Evolutionary conservation across 345 rosid species (phyloP).

Genomic region (Populus tremula): DNA sequence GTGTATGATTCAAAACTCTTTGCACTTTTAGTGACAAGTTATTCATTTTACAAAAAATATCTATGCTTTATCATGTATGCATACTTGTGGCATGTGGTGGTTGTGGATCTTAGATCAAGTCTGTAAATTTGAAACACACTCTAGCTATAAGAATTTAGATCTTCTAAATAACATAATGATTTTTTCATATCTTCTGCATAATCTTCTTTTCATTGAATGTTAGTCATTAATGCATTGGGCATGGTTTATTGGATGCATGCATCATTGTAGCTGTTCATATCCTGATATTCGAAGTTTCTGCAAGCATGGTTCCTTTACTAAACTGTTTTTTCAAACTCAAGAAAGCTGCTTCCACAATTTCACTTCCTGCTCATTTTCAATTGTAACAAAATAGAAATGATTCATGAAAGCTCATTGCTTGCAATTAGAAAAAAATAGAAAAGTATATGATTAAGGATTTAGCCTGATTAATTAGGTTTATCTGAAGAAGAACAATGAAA

Average conservation of each 20-base stretch:
- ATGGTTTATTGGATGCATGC: not conserved
- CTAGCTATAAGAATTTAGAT: not conserved
- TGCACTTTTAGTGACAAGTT: not conserved
- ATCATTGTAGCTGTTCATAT: not conserved
- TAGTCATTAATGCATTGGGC: not conserved
- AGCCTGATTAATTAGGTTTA: not conserved
- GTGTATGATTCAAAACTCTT: slow-evolving; percentile 55
- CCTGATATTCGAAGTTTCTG: slow-evolving; percentile 1
- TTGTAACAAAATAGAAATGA: not conserved
- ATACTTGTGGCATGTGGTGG: not conserved
- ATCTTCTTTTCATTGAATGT: not conserved
- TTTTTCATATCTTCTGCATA: not conserved
- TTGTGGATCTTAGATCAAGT: not conserved
- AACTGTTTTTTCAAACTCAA: not conserved
- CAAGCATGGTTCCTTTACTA: not conserved
- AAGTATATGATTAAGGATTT: not conserved
- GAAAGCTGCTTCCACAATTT: not conserved
- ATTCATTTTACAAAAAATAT: no score
- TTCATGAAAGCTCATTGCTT: not conserved
- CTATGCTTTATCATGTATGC: not conserved
- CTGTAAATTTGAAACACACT: not conserved
- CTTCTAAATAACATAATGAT: not conserved
- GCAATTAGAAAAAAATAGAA: not conserved
- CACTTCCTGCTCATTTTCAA: not conserved
- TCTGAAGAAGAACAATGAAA: no score